phyloP scores from a whole-genome alignment of 2,329 filamentous ascomycete genomes.

The Aspergillus aculeatinus region DNA sequence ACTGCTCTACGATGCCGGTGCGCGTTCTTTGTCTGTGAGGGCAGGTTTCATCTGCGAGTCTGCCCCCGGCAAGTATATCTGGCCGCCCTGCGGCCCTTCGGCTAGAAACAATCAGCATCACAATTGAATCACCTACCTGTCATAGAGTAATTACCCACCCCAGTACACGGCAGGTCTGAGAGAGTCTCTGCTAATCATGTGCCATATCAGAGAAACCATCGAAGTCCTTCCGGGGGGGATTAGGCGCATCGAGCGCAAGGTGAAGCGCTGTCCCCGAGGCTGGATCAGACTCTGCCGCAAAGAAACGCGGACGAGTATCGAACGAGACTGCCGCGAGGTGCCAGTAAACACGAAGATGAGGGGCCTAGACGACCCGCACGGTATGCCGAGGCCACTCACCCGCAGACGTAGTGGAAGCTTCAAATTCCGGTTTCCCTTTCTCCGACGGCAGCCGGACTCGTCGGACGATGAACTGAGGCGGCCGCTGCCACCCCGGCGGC shows the following conservation, averaged over 20 bases:
- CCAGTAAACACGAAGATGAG: not conserved
- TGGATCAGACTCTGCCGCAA: not conserved
- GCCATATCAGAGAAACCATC: not conserved
- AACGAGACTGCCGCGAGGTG: not conserved
- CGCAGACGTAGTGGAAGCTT: not conserved
- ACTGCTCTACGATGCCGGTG: not conserved
- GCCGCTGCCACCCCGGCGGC: not conserved
- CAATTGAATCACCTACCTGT: not conserved
- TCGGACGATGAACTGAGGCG: not conserved
- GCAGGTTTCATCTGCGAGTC: not conserved
- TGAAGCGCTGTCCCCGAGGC: not conserved
- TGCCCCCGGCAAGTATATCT: not conserved
- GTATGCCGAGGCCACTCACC: not conserved
- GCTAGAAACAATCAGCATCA: not conserved
- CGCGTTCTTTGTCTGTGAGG: not conserved
- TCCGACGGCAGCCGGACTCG: not conserved
- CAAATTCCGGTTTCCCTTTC: not conserved
- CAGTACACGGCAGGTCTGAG: not conserved
- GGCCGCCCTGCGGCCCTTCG: not conserved
- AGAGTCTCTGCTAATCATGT: not conserved
- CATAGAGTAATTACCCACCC: not conserved
- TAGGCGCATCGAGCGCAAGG: not conserved
- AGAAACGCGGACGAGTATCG: not conserved
- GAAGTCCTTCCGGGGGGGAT: not conserved
- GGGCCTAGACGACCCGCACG: not conserved